Percentiles rank a stretch among this genome's conserved stretches.
Conservation (phyloP, 2,329 filamentous ascomycete species). For the Pleoardoris graminearum region DNA sequence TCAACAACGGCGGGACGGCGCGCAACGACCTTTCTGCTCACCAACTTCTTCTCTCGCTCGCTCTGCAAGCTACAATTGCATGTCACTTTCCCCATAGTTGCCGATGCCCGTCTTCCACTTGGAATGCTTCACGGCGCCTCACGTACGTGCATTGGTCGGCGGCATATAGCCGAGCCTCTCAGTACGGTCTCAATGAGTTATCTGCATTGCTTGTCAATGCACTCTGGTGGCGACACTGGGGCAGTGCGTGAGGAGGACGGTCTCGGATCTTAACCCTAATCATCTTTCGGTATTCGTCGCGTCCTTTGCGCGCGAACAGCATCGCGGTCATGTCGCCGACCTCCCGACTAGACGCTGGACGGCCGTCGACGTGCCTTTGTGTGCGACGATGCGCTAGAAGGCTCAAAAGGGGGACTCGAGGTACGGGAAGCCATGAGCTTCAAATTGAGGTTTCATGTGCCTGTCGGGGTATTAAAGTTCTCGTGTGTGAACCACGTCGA, state of each 20-base stretch:
- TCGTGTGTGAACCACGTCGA: constrained; percentile 77
- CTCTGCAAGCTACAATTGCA: constrained; percentile 55
- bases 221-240: constrained; percentile 41
- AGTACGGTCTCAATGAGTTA: constrained; percentile 59
- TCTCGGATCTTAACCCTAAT: constrained; percentile 98
- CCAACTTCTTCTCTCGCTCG: constrained; percentile 41
- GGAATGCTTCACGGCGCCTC: constrained; percentile 58
- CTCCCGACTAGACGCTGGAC: constrained; percentile 64
- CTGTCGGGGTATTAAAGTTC: constrained; percentile 69
- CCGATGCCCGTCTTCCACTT: constrained; percentile 70
- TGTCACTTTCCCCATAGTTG: constrained; percentile 78
- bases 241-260: constrained; percentile 60
- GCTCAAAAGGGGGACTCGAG: constrained; percentile 49
- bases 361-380: constrained; percentile 24
- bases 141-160: constrained; percentile 41
- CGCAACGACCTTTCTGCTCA: constrained; percentile 25
- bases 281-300: constrained; percentile 64
- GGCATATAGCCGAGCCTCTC: constrained; percentile 65
- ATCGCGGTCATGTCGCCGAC: constrained; percentile 64
- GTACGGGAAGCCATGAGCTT: constrained; percentile 50
- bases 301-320: constrained; percentile 50
- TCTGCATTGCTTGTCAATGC: constrained; percentile 38
- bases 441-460: constrained; percentile 72
- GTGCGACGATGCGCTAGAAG: constrained; percentile 21
- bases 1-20: constrained; percentile 28